A percentile compares a stretch with the other conserved stretches of the same genome.
Evolutionary conservation across 441 rosid genomes (phyloP).

Genomic region (Erodium trifolium): DNA sequence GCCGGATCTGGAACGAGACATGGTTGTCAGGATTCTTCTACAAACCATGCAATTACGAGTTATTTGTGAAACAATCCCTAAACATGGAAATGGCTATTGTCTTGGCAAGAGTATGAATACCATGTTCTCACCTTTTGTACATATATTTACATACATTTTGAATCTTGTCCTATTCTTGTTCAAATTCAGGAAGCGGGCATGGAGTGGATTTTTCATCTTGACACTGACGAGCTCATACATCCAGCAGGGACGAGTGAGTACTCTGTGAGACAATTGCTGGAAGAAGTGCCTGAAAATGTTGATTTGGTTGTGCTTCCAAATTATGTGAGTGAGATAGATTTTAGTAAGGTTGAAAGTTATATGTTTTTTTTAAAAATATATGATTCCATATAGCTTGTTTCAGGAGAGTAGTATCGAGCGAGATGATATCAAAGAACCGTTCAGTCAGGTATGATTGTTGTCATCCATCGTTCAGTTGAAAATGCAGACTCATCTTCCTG

Average conservation of each 20-base stretch:
- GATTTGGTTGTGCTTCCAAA: constrained; percentile 78
- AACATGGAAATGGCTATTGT: too few species aligned
- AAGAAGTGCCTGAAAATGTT: constrained; percentile 52
- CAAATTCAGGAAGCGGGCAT: constrained; percentile 24
- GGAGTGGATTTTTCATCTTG: constrained; percentile 94
- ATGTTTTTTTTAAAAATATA: too few species aligned
- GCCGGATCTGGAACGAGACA: too few species aligned
- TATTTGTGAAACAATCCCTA: too few species aligned
- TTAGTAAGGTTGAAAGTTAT: not conserved
- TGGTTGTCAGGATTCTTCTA: too few species aligned
- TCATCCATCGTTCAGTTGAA: too few species aligned
- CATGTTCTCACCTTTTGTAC: too few species aligned
- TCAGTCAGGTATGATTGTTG: constrained; percentile 54
- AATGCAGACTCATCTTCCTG: too few species aligned
- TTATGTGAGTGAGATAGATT: constrained; percentile 51
- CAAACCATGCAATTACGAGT: too few species aligned
- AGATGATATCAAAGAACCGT: constrained; percentile 75
- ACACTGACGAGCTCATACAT: constrained; percentile 75
- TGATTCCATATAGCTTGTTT: constrained; percentile 17
- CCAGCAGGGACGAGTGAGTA: constrained; percentile 23
- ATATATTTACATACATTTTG: too few species aligned
- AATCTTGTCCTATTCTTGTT: too few species aligned
- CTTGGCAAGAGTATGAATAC: too few species aligned
- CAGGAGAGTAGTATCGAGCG: constrained; percentile 88
- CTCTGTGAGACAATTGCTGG: constrained; percentile 64